phyloP scores from a whole-genome alignment of 495 filamentous ascomycete species.

The Tetracladium setigerum region DNA sequence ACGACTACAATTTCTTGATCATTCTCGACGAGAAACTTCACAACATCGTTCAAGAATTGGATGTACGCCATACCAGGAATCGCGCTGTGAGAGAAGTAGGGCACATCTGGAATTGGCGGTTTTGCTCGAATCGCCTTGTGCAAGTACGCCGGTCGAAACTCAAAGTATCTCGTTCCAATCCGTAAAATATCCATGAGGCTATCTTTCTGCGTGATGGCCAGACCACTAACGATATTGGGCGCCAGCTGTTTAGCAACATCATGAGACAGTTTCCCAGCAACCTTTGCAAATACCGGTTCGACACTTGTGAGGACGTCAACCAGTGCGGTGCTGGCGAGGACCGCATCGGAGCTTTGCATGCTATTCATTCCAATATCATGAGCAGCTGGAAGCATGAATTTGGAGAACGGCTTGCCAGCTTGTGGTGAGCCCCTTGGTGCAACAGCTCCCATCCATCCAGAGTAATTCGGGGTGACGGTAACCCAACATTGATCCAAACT shows the following conservation, averaged over 20 bases:
- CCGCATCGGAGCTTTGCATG: conserved; percentile 32
- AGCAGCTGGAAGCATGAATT: conserved; percentile 37
- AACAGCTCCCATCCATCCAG: conserved; percentile 37
- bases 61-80: conserved; percentile 48
- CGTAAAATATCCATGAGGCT: conserved; percentile 33
- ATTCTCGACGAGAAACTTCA: conserved; percentile 36
- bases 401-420: conserved; percentile 34
- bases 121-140: conserved; percentile 29
- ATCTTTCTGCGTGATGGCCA: conserved; percentile 51
- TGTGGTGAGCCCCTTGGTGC: conserved; percentile 32
- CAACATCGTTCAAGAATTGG: conserved; percentile 35
- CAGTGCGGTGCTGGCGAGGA: conserved; percentile 32
- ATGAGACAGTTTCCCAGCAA: conserved; percentile 27
- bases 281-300: conserved; percentile 21
- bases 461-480: conserved; percentile 35
- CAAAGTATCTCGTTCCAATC: conserved; percentile 47
- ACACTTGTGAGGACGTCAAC: conserved; percentile 29
- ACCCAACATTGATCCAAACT: conserved; percentile 45
- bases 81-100: conserved; percentile 46
- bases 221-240: conserved; percentile 41
- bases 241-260: conserved; percentile 31
- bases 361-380: conserved; percentile 51
- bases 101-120: conserved; percentile 32
- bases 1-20: conserved; percentile 42
- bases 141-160: conserved; percentile 44